These are phyloP conservation scores for Narthecium ossifragum DNA, from an alignment of 106 monocot species.

Conservation along the genomic window DNA sequence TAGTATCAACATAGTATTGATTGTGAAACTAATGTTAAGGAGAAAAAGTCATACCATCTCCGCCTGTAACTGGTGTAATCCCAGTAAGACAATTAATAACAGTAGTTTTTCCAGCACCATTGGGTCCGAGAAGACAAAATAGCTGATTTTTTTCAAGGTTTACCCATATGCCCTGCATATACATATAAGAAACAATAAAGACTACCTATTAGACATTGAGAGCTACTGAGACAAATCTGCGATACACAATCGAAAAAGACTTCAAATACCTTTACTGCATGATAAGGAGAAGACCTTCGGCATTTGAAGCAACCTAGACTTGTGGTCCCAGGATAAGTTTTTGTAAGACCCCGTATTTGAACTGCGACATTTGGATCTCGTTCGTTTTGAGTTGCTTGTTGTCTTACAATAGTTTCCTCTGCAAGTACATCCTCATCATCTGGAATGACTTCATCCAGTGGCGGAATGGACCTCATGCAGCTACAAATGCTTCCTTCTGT, in stretches of 20 bases:
- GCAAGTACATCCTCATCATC: constrained; percentile 89
- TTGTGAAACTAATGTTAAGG: neutral
- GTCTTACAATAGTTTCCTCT: constrained; percentile 63
- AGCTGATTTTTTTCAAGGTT: constrained; percentile 80
- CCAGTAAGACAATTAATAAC: constrained; percentile 89
- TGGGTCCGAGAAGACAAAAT: constrained; percentile 95
- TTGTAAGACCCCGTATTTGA: constrained; percentile 67
- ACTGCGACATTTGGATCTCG: constrained; percentile 50
- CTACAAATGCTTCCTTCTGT: constrained; percentile 75
- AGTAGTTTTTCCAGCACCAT: constrained; percentile 97
- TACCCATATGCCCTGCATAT: constrained; percentile 75
- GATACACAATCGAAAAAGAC: no score
- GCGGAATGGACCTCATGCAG: constrained; percentile 53
- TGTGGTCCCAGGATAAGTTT: constrained; percentile 72
- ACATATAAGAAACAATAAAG: neutral
- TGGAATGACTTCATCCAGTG: constrained; percentile 53
- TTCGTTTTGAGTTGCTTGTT: constrained; percentile 23
- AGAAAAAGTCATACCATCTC: constrained; percentile 59
- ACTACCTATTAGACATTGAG: neutral
- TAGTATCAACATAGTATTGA: neutral
- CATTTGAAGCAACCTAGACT: constrained; percentile 63
- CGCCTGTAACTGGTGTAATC: constrained; percentile 78
- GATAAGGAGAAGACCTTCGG: constrained; percentile 53
- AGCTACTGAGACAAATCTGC: no score
- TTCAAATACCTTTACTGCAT: constrained; percentile 65